Evolutionary conservation across 2,329 filamentous ascomycete species (phyloP).

Genomic region (Xylaria sp.): DNA sequence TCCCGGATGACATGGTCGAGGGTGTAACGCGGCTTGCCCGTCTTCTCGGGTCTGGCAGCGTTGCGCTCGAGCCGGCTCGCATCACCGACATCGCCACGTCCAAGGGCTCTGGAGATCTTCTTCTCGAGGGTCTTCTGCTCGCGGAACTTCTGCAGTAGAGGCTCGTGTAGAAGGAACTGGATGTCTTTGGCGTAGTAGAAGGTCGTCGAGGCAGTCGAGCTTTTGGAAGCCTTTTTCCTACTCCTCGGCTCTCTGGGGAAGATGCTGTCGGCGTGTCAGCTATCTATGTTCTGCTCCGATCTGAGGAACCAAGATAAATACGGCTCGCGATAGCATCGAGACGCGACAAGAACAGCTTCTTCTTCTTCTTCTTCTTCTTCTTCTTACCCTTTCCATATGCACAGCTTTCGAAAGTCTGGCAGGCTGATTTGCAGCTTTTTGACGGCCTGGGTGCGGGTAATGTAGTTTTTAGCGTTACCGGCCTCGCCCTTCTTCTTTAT

Average conservation of each 20-base stretch:
- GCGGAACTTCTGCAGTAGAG: conserved; percentile 91
- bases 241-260: conserved; percentile 97
- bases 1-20: conserved; percentile 98
- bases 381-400: conserved; percentile 90
- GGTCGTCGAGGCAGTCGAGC: conserved; percentile 88
- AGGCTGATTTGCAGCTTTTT: conserved; percentile 98
- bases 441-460: conserved; percentile 95
- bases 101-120: conserved; percentile 94
- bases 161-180: conserved; percentile 97
- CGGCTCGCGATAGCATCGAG: not conserved
- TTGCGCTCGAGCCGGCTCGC: conserved; percentile 88
- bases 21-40: conserved; percentile 87
- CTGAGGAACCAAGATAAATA: not conserved
- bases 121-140: conserved; percentile 97
- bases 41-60: conserved; percentile 88
- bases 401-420: conserved; percentile 96
- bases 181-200: conserved; percentile 96
- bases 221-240: conserved; percentile 96
- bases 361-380: conserved; percentile 8
- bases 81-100: conserved; percentile 89
- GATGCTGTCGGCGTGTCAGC: conserved; percentile 62
- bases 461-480: conserved; percentile 97
- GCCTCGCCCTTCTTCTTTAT: conserved; percentile 94
- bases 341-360: not conserved
- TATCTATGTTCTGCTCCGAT: not conserved